phyloP scores from a whole-genome alignment of 768 basidiomycete species.

The Leccinum longicurvipes region DNA sequence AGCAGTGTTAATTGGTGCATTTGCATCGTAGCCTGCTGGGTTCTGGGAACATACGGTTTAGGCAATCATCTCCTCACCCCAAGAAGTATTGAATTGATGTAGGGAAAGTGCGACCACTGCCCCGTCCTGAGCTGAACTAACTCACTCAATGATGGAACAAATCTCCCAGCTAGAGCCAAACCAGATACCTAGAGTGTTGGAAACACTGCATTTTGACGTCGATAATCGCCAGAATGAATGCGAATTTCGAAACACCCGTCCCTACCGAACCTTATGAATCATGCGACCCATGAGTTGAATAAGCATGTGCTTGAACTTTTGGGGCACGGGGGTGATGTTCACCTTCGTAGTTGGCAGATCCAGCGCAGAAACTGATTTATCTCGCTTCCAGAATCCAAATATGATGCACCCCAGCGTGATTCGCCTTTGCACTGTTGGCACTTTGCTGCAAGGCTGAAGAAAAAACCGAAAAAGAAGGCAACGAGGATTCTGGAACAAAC shows the following conservation, averaged over 20 bases:
- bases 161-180: neutral
- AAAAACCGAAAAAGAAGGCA: neutral
- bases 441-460: neutral
- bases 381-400: neutral
- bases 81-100: neutral
- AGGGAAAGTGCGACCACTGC: neutral
- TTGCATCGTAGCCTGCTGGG: neutral
- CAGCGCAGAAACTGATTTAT: neutral
- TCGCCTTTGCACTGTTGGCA: neutral
- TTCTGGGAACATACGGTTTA: neutral
- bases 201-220: neutral
- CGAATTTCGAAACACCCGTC: neutral
- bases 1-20: neutral
- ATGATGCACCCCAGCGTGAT: neutral
- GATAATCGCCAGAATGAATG: neutral
- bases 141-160: neutral
- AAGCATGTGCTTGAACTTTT: neutral
- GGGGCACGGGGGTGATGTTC: neutral
- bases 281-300: neutral
- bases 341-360: neutral
- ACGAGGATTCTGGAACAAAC: neutral
- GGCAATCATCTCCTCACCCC: neutral
- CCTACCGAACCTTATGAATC: too few species aligned
- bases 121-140: neutral
- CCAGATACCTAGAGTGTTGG: too few species aligned